These are phyloP conservation scores for Podila epigama DNA, from an alignment of 192 early-diverging fungal species.

Conservation along the genomic window DNA sequence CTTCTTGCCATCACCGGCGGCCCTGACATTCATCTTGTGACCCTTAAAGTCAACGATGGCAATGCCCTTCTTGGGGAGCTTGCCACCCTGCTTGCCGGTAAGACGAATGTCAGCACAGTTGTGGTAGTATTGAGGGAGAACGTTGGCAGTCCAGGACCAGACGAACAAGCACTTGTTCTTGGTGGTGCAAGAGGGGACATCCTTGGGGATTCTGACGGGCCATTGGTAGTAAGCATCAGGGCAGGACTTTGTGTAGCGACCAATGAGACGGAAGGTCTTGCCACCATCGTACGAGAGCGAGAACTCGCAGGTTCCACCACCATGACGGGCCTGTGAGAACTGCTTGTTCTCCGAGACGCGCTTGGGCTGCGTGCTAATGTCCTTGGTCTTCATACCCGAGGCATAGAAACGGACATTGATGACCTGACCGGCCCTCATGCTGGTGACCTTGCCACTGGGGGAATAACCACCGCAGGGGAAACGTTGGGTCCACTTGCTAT, in stretches of 20 bases:
- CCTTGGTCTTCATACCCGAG: constrained; percentile 17
- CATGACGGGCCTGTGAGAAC: constrained; percentile 61
- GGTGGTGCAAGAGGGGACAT: constrained; percentile 42
- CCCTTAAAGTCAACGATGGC: constrained; percentile 27
- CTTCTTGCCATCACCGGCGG: constrained; percentile 32
- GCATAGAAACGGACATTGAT: constrained; percentile 58
- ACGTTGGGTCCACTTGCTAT: constrained; percentile 15
- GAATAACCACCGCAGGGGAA: constrained; percentile 52
- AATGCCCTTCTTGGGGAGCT: constrained; percentile 11
- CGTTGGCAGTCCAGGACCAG: constrained; percentile 77
- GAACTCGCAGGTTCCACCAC: constrained; percentile 74
- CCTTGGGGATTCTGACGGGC: constrained; percentile 49
- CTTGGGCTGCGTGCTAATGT: constrained; percentile 25
- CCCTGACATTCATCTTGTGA: constrained; percentile 12
- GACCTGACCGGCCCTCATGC: constrained; percentile 57
- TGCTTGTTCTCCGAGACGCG: constrained; percentile 14
- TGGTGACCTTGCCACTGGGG: constrained; percentile 46
- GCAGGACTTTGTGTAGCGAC: constrained; percentile 44
- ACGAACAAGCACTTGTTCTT: constrained; percentile 48
- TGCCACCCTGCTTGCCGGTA: constrained; percentile 34
- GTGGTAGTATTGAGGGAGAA: constrained; percentile 79
- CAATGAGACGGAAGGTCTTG: constrained; percentile 56
- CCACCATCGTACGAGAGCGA: constrained; percentile 70
- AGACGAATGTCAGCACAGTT: constrained; percentile 77
- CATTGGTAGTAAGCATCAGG: constrained; percentile 50